Evolutionary conservation across 73 alveolate species (phyloP), one percentile per base, ranked within the genome.

Genomic region (Symbiodinium natans): DNA sequence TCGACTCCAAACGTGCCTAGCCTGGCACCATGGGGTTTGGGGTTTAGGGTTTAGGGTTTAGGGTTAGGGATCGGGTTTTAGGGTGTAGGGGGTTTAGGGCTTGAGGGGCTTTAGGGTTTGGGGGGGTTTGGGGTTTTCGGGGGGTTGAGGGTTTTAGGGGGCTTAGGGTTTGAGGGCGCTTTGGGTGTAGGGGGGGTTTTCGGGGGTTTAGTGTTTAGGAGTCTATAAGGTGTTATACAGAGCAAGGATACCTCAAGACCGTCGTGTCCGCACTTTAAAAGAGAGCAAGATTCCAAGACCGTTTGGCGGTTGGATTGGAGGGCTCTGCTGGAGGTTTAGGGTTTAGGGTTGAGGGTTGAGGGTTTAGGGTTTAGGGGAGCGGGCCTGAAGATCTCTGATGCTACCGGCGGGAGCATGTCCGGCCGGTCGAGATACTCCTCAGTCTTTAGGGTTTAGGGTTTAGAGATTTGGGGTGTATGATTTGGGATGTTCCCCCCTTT

Each of bases 401-500:
- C 87, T 39, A 90, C 25, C 34, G 46, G 77, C 15, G 89, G 97
- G 46, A 90, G 25, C 97, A 90, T 68, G 88, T 90, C 97, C 36
- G 97, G 89, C 27, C 97, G 97, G 89, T 90, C 97, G 74, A 90
- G n/a, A 38, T 90, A 90, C 77, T 90, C 97, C 97, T 90, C 89
- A 34, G 41, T 39, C 40, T n/a, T n/a, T n/a, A 71, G 39, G 86
- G 25, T 33, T 33, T 13, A 31, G 23, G 86, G 15, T 13, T 33
- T 13, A n/a, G 77, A 59, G 33, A 48, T 48, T 48, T 17, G 63
- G 8, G 23, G 8, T 17, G 17, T 48, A 8, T 48, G n/a, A n/a
- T n/a, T n/a, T n/a, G n/a, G n/a, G n/a, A n/a, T n/a, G n/a, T n/a
- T n/a, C n/a, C n/a, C n/a, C n/a, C n/a, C n/a, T n/a, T n/a, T n/a